Conservation (phyloP, 1,284 basidiomycete species). For the Abortiporus biennis region DNA sequence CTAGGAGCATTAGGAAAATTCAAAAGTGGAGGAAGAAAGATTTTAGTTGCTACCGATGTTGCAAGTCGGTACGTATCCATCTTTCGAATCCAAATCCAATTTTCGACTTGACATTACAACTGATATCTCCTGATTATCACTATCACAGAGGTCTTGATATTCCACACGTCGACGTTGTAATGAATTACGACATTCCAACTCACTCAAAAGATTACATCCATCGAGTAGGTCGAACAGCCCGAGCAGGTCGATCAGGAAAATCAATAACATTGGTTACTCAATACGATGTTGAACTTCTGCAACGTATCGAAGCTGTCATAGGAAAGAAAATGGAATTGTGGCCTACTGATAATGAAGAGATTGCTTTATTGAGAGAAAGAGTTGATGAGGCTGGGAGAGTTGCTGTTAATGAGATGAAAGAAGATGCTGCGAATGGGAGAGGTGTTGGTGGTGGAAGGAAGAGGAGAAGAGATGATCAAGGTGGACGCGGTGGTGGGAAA, state of each 20-base stretch:
- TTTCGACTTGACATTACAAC: conserved; percentile 1
- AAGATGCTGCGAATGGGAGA: conserved; percentile 51
- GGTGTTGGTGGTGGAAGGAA: conserved; percentile 50
- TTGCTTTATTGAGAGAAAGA: conserved; percentile 83
- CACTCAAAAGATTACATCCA: conserved; percentile 99
- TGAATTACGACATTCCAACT: conserved; percentile 98
- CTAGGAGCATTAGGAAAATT: conserved; percentile 96
- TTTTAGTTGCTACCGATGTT: conserved; percentile 95
- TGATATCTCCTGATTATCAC: conserved; percentile 9
- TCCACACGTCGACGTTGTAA: conserved; percentile 92
- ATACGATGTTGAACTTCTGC: conserved; percentile 96
- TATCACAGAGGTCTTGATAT: conserved; percentile 86
- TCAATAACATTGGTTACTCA: conserved; percentile 96
- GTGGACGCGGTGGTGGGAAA: conserved; percentile 41
- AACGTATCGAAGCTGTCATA: conserved; percentile 90
- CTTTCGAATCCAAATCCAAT: too few relatives aligned
- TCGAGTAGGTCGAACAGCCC: conserved; percentile 94
- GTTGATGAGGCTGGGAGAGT: conserved; percentile 86
- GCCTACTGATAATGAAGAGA: conserved; percentile 87
- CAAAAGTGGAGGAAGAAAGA: conserved; percentile 87
- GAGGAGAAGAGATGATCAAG: conserved; percentile 41
- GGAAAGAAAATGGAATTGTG: conserved; percentile 93
- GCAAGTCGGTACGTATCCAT: conserved; percentile 70
- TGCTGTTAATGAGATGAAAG: conserved; percentile 77
- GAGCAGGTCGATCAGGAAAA: conserved; percentile 94